Evolutionary conservation across 129 eudicot species (phyloP), one percentile per base, ranked within the genome.

Genomic region (Arctium lappa): DNA sequence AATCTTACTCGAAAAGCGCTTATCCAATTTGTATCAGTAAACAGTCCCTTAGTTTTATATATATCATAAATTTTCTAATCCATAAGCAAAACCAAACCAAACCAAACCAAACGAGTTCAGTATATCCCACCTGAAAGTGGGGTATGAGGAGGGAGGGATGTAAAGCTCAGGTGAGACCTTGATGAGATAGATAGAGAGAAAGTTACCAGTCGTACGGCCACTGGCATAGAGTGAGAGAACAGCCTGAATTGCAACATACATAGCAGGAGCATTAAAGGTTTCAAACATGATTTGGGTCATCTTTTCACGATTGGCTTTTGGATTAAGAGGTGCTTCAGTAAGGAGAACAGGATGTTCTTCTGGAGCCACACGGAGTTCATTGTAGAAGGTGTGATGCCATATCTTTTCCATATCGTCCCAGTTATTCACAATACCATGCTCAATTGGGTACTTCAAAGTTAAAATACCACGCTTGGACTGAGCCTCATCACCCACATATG

Each of bases 381-480:
- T 88, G 77, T 88, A 88, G 82, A 88, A 88, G 27, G 90, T 88
- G 69, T 88, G 90, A 88, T 88, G 90, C 90, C 91, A 89, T n/a
- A 89, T 86, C 80, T 89, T 90, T 82, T 87, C 93, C 93, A 90
- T 90, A 53, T 90, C 93, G 44, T 90, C 93, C 93, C 93, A 90
- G 62, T 90, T 90, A 80, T 85, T 90, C 38, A 90, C 93, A 40
- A 89, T 90, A 9, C 91, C 93, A 27, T 90, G 91, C 72, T 87
- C 93, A 63, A 90, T 90, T 69, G 90, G 92, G 79, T 89, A 89
- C 69, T 89, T 89, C 68, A 89, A 36, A 10, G 87, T 78, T 31
- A 89, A 76, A 71, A 89, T 89, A 80, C 91, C 91, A 30, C 91
- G 71, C 69, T 89, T 89, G 13, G 87, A 89, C 76, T 89, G 91